These are phyloP conservation scores for Melampsora occidentalis DNA, from an alignment of 1,284 basidiomycete genomes.

Conservation along the genomic window DNA sequence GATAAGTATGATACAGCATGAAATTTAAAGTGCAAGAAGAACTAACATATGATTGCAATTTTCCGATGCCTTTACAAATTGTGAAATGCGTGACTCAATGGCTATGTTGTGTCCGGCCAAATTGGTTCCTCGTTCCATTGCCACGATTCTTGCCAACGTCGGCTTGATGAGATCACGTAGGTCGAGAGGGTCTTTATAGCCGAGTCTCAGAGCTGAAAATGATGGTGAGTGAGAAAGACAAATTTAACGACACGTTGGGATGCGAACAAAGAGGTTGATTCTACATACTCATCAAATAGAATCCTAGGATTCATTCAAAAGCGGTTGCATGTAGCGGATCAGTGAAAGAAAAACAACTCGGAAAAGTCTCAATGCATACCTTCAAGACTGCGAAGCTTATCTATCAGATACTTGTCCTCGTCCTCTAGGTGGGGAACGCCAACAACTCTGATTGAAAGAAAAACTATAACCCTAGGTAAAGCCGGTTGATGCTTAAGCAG, in stretches of 20 bases:
- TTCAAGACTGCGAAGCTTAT: constrained; percentile 61
- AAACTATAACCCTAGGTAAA: constrained; percentile 54
- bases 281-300: constrained; percentile 34
- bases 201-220: constrained; percentile 60
- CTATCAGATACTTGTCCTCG: constrained; percentile 61
- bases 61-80: constrained; percentile 40
- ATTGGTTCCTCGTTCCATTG: constrained; percentile 33
- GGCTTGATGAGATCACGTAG: constrained; percentile 40
- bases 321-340: background rate
- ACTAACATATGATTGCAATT: constrained; percentile 44
- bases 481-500: constrained; percentile 47
- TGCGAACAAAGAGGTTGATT: background rate
- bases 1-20: background rate
- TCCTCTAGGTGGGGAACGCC: constrained; percentile 58
- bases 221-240: background rate
- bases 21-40: constrained; percentile 8
- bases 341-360: background rate
- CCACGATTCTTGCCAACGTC: constrained; percentile 41
- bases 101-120: constrained; percentile 17
- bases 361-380: constrained; percentile 52
- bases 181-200: constrained; percentile 60
- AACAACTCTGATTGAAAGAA: constrained; percentile 62
- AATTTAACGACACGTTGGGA: background rate
- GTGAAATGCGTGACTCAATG: constrained; percentile 23
- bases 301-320: background rate